Conservation (phyloP, 2,329 filamentous ascomycete species). For the Pseudogymnoascus sp. region DNA sequence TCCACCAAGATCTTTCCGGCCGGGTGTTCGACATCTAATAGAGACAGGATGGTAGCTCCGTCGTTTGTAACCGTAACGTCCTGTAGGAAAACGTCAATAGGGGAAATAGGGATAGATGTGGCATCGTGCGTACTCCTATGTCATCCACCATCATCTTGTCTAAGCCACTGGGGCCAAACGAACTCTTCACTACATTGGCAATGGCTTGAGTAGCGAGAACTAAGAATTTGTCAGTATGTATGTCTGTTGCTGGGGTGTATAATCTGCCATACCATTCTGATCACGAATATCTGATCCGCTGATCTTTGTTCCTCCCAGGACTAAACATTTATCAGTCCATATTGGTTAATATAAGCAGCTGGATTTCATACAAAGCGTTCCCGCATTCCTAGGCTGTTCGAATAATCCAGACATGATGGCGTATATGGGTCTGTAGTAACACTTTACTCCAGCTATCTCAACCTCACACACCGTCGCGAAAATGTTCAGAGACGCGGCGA, state of each 20-base stretch:
- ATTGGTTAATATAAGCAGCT: conserved; percentile 13
- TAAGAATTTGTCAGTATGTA: conserved; percentile 31
- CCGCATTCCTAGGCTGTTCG: conserved; percentile 83
- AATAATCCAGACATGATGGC: conserved; percentile 83
- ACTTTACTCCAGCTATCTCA: conserved; percentile 12
- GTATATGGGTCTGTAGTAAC: conserved; percentile 16
- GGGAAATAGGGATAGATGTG: conserved; percentile 5
- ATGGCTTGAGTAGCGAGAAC: conserved; percentile 94
- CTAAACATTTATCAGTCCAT: conserved; percentile 38
- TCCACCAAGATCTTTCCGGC: conserved; percentile 98
- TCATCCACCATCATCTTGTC: conserved; percentile 99
- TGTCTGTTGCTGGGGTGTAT: conserved; percentile 11
- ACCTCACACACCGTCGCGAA: conserved; percentile 13
- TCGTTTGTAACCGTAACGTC: conserved; percentile 99
- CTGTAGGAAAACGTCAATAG: conserved; percentile 36
- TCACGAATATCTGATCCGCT: conserved; percentile 94
- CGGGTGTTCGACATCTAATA: conserved; percentile 95
- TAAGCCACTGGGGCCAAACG: conserved; percentile 90
- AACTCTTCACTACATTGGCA: conserved; percentile 97
- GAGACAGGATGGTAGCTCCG: conserved; percentile 88
- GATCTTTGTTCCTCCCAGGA: conserved; percentile 96
- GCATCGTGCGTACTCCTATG: conserved; percentile 64
- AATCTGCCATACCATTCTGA: conserved; percentile 66
- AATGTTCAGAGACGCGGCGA: conserved; percentile 17
- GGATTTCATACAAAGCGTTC: conserved; percentile 69